A percentile compares a stretch with the other conserved stretches of the same genome.
Evolutionary conservation across 2,329 filamentous ascomycete species (phyloP).

Genomic region (Ramichloridium luteum): DNA sequence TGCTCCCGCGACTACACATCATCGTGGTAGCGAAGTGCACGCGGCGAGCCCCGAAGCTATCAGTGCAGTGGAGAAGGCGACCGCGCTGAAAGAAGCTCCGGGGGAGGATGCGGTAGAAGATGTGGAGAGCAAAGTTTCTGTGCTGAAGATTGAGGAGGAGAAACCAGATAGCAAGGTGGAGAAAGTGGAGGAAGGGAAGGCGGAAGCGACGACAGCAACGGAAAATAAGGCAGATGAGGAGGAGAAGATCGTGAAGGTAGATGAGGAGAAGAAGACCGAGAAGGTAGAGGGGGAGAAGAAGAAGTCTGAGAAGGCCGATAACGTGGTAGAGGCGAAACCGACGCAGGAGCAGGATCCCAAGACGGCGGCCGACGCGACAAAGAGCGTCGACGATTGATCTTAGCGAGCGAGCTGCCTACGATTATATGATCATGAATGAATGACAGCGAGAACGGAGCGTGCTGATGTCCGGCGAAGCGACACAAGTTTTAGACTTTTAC

Average conservation of each 20-base stretch:
- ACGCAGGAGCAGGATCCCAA: slow-evolving; percentile 19
- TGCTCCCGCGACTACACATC: no score
- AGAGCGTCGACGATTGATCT: slow-evolving; percentile 29
- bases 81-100: not conserved
- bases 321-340: slow-evolving; percentile 11
- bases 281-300: slow-evolving; percentile 12
- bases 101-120: not conserved
- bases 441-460: no score
- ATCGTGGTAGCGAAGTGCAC: slow-evolving; percentile 6
- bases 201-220: slow-evolving; percentile 1
- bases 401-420: no score
- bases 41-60: slow-evolving; percentile 1
- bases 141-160: no score
- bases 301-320: slow-evolving; percentile 16
- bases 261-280: slow-evolving; percentile 12
- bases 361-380: slow-evolving; percentile 21
- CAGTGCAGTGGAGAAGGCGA: not conserved
- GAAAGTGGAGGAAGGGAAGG: slow-evolving; percentile 2
- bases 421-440: no score
- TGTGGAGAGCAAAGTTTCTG: not conserved
- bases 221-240: slow-evolving; percentile 4
- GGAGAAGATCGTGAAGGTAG: slow-evolving; percentile 12
- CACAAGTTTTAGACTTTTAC: no score
- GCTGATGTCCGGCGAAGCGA: no score
- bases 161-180: no score